These are phyloP conservation scores for Angophora floribunda DNA, from an alignment of 345 rosid genomes.

Conservation along the genomic window DNA sequence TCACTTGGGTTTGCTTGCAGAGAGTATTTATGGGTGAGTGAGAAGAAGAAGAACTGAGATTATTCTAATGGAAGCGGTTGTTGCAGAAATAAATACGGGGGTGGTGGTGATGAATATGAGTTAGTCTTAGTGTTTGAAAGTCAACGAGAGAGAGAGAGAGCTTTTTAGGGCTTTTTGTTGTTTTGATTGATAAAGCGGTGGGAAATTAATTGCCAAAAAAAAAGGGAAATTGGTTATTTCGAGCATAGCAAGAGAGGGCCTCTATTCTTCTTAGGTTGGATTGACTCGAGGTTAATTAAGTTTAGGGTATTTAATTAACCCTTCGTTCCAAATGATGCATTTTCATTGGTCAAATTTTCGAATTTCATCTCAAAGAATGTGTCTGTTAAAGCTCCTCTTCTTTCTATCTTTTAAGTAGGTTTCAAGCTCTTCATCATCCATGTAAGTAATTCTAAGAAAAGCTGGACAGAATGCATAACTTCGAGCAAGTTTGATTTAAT, in stretches of 20 bases:
- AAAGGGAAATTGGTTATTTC: background rate
- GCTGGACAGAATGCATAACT: background rate
- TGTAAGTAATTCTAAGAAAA: background rate
- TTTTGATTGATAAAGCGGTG: background rate
- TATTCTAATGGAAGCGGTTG: background rate
- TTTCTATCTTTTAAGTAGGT: background rate
- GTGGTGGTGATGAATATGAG: background rate
- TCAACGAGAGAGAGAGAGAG: background rate
- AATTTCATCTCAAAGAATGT: background rate
- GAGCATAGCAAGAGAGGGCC: background rate
- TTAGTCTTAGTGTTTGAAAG: background rate
- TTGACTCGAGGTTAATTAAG: conserved; percentile 12
- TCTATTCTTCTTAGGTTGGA: background rate
- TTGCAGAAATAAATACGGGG: background rate
- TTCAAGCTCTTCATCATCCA: background rate
- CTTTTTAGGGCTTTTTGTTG: background rate
- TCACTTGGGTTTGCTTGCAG: background rate
- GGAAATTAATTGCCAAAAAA: background rate
- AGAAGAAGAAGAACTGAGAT: background rate
- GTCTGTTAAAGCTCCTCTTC: background rate
- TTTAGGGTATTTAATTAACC: background rate
- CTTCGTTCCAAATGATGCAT: background rate
- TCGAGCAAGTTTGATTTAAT: background rate
- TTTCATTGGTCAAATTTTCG: background rate
- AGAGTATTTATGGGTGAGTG: background rate